Evolutionary conservation across 176 grass and related monocot genomes (phyloP), one percentile per base, ranked within the genome.

Genomic region (Carex littledalei): DNA sequence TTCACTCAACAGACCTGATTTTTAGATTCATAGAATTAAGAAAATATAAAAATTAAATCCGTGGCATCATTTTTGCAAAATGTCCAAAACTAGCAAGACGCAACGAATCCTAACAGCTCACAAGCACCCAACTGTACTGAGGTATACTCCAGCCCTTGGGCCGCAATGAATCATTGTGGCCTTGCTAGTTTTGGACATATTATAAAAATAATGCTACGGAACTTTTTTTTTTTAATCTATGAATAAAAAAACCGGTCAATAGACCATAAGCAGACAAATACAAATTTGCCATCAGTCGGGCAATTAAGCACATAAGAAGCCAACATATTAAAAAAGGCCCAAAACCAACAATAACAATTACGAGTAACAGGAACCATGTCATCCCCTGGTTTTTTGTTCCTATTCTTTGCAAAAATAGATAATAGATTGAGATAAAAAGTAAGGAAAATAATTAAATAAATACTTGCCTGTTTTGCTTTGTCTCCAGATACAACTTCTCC

Each of bases 391-490:
- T 22, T 63, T 63, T 24, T 63, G 59, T 64, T 64, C 18, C 5
- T 37, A 47, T 73, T 18, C 9, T 77, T 77, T 55, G 73, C 47
- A 77, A 16, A 39, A 77, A 55, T 53, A 77, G 22, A 55, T 77
- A 77, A 52, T 76, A 16, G 20, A 76, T 52, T 72, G 39, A 15
- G 47, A 53, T 54, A 76, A 72, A 39, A 72, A 72, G 12, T 21
- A 45, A 11, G 16, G 3, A 24, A 74, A 56, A 85, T 37, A 69
- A 41, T 35, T n/a, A 86, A 56, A 54, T 34, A 77, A 58, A 71
- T 59, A 86, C 34, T 81, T 91, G 89, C 92, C 92, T 88, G 89
- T 87, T 94, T 98, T 85, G 92, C 89, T 89, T 94, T 98, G 73
- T 98, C 92, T 71, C 95, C 95, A 72, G 86, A 87, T 18, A 98